A percentile compares a stretch with the other conserved stretches of the same genome.
phyloP scores from a whole-genome alignment of 257 asterid genomes.

The Knoxia roxburghii region DNA sequence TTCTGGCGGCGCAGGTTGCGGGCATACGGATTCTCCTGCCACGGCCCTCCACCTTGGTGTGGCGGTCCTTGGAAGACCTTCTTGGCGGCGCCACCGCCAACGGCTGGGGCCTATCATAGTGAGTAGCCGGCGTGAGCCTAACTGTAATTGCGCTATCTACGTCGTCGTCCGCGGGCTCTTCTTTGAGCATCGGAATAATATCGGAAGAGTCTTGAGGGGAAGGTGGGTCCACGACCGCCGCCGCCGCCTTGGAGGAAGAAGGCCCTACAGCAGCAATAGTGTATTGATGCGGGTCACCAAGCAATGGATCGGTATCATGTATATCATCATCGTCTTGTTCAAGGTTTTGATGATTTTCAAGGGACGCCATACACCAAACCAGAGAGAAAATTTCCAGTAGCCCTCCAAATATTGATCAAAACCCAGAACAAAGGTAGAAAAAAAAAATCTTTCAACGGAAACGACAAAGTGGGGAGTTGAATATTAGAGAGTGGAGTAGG shows the following conservation, averaged over 20 bases:
- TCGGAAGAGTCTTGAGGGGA: slow-evolving; percentile 1
- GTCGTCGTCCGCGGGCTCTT: slow-evolving; percentile 42
- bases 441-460: background rate
- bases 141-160: slow-evolving; percentile 19
- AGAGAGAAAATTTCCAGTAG: background rate
- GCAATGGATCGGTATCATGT: slow-evolving; percentile 43
- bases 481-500: background rate
- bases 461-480: too few species aligned
- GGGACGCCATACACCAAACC: slow-evolving; percentile 12
- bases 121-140: slow-evolving; percentile 7
- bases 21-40: slow-evolving; percentile 82
- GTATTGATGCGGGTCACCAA: slow-evolving; percentile 33
- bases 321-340: slow-evolving; percentile 29
- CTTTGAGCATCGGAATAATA: slow-evolving; percentile 28
- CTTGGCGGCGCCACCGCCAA: slow-evolving; percentile 30
- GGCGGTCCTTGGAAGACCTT: slow-evolving; percentile 70
- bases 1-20: slow-evolving; percentile 73
- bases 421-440: background rate
- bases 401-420: background rate
- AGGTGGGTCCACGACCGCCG: slow-evolving; percentile 6
- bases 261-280: slow-evolving; percentile 47
- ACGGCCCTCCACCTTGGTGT: slow-evolving; percentile 85
- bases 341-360: slow-evolving; percentile 24
- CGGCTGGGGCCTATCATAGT: slow-evolving; percentile 12
- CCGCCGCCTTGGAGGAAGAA: slow-evolving; percentile 3